phyloP scores from a whole-genome alignment of 1,284 basidiomycete genomes.

The Puccinia sorghi region DNA sequence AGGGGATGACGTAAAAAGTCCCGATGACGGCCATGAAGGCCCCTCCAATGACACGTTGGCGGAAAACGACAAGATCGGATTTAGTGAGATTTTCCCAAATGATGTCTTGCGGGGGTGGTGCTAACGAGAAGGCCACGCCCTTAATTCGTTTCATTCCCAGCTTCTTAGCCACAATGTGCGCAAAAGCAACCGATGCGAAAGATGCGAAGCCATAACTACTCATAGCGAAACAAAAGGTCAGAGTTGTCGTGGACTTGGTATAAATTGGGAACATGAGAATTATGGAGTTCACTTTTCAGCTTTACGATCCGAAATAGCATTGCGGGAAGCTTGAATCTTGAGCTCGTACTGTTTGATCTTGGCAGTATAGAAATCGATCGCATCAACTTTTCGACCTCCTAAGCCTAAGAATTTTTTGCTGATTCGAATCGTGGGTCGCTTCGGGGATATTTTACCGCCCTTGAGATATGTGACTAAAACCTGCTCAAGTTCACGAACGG shows the following conservation, averaged over 20 bases:
- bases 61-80: slow-evolving; percentile 67
- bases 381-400: slow-evolving; percentile 68
- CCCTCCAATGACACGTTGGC: slow-evolving; percentile 73
- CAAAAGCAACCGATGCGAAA: slow-evolving; percentile 87
- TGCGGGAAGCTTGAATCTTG: slow-evolving; percentile 75
- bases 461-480: slow-evolving; percentile 78
- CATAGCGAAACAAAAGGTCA: slow-evolving; percentile 39
- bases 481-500: slow-evolving; percentile 78
- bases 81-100: slow-evolving; percentile 84
- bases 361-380: slow-evolving; percentile 72
- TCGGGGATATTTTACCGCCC: slow-evolving; percentile 70
- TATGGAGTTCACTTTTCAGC: slow-evolving; percentile 63
- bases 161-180: slow-evolving; percentile 76
- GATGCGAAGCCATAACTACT: slow-evolving; percentile 70
- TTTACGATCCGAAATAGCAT: slow-evolving; percentile 54
- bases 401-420: slow-evolving; percentile 70
- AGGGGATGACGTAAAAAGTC: slow-evolving; percentile 87
- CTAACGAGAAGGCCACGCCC: slow-evolving; percentile 70
- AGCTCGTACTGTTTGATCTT: slow-evolving; percentile 67
- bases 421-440: slow-evolving; percentile 71
- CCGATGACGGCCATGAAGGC: slow-evolving; percentile 69
- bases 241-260: slow-evolving; percentile 72
- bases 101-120: slow-evolving; percentile 64
- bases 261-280: slow-evolving; percentile 60
- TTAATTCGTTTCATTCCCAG: slow-evolving; percentile 70